Evolutionary conservation across 495 filamentous ascomycete genomes (phyloP).

Genomic region (Neurospora pannonica): DNA sequence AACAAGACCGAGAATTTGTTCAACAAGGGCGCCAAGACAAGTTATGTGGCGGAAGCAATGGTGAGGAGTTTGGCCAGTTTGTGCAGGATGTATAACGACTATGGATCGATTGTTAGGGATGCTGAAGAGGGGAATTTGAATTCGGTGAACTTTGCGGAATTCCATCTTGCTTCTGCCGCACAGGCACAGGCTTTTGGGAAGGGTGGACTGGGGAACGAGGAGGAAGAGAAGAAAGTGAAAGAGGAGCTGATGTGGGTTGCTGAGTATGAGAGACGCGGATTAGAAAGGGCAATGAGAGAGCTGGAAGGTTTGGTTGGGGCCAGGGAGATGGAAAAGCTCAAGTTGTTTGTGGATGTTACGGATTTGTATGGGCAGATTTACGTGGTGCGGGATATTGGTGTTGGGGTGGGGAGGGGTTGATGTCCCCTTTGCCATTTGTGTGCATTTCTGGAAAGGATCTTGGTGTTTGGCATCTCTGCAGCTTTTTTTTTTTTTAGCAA

Average conservation of each 20-base stretch:
- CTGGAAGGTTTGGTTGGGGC: not conserved
- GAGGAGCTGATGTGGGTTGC: not conserved
- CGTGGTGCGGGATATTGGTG: not conserved
- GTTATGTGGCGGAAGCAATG: not conserved
- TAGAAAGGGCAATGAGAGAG: not conserved
- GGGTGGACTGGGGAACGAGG: not conserved
- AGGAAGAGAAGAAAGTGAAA: not conserved
- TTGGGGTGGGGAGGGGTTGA: not conserved
- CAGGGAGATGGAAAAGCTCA: not conserved
- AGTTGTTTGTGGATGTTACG: not conserved
- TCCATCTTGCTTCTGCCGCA: not conserved
- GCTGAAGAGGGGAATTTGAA: not conserved
- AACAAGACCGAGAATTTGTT: not conserved
- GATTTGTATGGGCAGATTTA: not conserved
- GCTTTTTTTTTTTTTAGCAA: too few species aligned
- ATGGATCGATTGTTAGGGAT: not conserved
- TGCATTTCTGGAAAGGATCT: not conserved
- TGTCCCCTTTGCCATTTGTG: rapidly evolving
- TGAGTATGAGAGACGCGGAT: not conserved
- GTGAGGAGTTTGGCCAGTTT: not conserved
- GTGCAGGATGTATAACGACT: not conserved
- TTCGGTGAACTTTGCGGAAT: not conserved
- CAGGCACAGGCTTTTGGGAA: too few species aligned
- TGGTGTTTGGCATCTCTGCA: not conserved
- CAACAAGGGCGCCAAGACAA: not conserved